phyloP scores from a whole-genome alignment of 2,329 filamentous ascomycete species.

The Pseudohalonectria lignicola region DNA sequence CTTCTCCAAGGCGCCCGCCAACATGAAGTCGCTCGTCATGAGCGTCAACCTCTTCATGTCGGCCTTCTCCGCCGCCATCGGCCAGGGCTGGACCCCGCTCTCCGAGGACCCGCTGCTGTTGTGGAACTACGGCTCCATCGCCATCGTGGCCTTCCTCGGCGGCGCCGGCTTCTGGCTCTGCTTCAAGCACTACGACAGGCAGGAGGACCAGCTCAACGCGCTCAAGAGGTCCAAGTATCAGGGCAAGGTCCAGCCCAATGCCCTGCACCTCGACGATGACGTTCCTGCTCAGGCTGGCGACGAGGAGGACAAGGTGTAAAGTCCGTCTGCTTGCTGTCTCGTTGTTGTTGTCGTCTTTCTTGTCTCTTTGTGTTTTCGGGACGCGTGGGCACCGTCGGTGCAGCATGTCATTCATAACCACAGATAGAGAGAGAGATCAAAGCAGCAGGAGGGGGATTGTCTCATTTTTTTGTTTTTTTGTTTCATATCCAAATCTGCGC shows the following conservation, averaged over 20 bases:
- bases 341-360: too few relatives aligned
- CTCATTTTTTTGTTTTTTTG: too few relatives aligned
- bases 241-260: slow-evolving; percentile 3
- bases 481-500: too few relatives aligned
- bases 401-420: too few relatives aligned
- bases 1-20: slow-evolving; percentile 64
- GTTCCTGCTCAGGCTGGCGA: slow-evolving; percentile 1
- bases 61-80: slow-evolving; percentile 56
- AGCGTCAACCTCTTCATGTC: slow-evolving; percentile 58
- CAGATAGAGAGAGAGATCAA: too few relatives aligned
- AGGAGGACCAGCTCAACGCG: slow-evolving; percentile 55
- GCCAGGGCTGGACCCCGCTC: slow-evolving; percentile 39
- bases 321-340: too few relatives aligned
- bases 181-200: slow-evolving; percentile 44
- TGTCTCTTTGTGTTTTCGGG: too few relatives aligned
- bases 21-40: slow-evolving; percentile 65
- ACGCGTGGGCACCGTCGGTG: too few relatives aligned
- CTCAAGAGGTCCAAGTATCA: slow-evolving; percentile 12
- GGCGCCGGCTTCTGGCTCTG: slow-evolving; percentile 59
- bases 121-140: slow-evolving; percentile 63
- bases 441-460: too few relatives aligned
- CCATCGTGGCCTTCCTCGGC: slow-evolving; percentile 51
- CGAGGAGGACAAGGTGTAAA: slow-evolving; percentile 2
- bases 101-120: slow-evolving; percentile 52
- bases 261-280: background rate